phyloP scores from a whole-genome alignment of 495 filamentous ascomycete genomes.

The Penicillium turbatum region DNA sequence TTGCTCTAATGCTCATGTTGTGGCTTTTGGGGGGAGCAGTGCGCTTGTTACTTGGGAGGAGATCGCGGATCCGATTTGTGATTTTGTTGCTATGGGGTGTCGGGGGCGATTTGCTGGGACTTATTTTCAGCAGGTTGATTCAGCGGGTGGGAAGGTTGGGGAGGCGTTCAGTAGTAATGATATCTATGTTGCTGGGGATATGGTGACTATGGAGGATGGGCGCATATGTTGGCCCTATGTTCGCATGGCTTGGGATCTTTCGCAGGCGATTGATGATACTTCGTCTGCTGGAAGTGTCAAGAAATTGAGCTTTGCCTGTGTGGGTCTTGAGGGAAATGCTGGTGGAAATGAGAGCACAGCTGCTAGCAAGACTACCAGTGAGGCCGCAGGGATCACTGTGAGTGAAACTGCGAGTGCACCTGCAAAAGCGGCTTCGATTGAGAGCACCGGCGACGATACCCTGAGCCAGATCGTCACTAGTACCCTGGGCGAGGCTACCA shows the following conservation, averaged over 20 bases:
- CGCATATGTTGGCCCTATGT: conserved; percentile 56
- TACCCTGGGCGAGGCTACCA: not conserved
- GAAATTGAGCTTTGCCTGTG: not conserved
- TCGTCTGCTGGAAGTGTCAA: not conserved
- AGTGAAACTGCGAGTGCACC: not conserved
- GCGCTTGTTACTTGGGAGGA: conserved; percentile 53
- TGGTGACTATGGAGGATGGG: conserved; percentile 43
- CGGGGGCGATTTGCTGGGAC: conserved; percentile 47
- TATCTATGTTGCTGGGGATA: conserved; percentile 51
- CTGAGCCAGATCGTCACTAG: not conserved
- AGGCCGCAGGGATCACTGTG: not conserved
- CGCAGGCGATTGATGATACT: conserved; percentile 19
- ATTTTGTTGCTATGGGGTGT: conserved; percentile 50
- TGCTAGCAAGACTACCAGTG: not conserved
- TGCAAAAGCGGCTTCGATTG: not conserved
- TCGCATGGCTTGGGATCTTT: conserved; percentile 45
- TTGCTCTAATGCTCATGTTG: conserved; percentile 51
- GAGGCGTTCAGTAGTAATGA: conserved; percentile 34
- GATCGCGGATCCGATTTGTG: conserved; percentile 43
- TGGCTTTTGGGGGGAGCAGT: conserved; percentile 40
- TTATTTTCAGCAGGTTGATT: conserved; percentile 47
- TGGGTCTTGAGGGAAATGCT: not conserved
- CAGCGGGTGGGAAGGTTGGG: conserved; percentile 39
- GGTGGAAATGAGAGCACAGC: not conserved
- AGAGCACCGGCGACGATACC: too few relatives aligned